Evolutionary conservation across 495 filamentous ascomycete species (phyloP), one percentile per base, ranked within the genome.

Genomic region (Evansstolkia leycettana): DNA sequence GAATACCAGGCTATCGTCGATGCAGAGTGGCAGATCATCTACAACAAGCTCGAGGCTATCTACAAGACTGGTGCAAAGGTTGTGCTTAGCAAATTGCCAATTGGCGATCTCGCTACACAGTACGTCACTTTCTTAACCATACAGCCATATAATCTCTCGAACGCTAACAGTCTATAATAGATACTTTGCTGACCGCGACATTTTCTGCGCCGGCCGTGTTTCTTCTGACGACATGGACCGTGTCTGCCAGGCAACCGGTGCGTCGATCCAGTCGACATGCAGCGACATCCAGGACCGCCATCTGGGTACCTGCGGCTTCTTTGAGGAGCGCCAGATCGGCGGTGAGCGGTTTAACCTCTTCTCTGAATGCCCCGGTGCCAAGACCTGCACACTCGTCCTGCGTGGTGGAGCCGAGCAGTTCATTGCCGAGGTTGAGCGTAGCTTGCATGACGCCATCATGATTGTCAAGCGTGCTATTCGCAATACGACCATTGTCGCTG

Each of bases 1-100:
- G 90, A 98, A 65, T 98, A 98, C 68, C 90, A 98, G 64, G 90
- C 90, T 32, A 93, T 98, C 48, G 90, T 98, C 54, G 90, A 98
- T 55, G 90, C 90, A 27, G 90, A 98, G 60, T 98, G 90, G 90
- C 84, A 94, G 64, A 98, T 98, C 54, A 98, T 98, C 57, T 94
- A 76, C 76, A 87, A 95, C 71, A 98, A 98, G 72, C 78, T 96
- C 48, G 89, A 98, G 62, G 86, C 88, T 17, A 62, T 89, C 33
- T 72, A 85, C 72, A 79, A 86, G 54, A 94, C 89, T 3, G 90
- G 89, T 31, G 90, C 90, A 27, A 92, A 93, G 69, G 87, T 98
- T 40, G 85, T 98, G 17, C 75, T 98, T 32, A 93, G 84, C 56
- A 98, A 96, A 66, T 70, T 96, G 47, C 90, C 90, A 29, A 95